Percentiles rank a stretch among this genome's conserved stretches.
phyloP scores from a whole-genome alignment of 140 eudicot species.

The Stevia rebaudiana region DNA sequence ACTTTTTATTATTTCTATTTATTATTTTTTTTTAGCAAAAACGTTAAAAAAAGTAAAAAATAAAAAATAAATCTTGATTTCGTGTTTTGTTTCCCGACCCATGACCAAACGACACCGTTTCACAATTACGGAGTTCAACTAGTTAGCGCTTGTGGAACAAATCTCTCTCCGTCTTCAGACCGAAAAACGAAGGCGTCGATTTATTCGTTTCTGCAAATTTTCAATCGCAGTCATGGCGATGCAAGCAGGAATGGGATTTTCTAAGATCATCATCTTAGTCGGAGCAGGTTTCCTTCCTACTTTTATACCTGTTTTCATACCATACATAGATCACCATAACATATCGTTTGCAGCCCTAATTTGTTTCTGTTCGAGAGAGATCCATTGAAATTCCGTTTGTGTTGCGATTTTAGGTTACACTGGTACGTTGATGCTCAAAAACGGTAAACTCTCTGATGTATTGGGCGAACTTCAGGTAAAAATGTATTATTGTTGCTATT shows the following conservation, averaged over 20 bases:
- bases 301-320: not conserved
- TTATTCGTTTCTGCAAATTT: constrained; percentile 12
- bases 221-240: constrained; percentile 56
- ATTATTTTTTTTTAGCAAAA: too few relatives aligned
- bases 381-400: not conserved
- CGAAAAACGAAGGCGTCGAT: constrained; percentile 4
- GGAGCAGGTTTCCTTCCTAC: constrained; percentile 59
- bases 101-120: constrained; percentile 9
- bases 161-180: constrained; percentile 3
- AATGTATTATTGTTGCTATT: not conserved
- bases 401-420: constrained; percentile 54
- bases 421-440: constrained; percentile 59
- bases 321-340: not conserved
- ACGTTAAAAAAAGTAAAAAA: too few relatives aligned
- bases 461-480: constrained; percentile 76
- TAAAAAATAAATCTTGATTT: not conserved
- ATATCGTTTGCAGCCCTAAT: constrained; percentile 6
- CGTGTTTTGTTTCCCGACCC: constrained; percentile 1
- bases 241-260: constrained; percentile 74
- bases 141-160: constrained; percentile 6
- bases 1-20: too few relatives aligned
- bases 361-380: not conserved
- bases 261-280: constrained; percentile 56
- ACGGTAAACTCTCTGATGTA: constrained; percentile 73
- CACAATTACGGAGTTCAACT: not conserved